Base-by-base conservation (phyloP, 495 filamentous ascomycete genomes). In the Acidomyces sp. region DNA sequence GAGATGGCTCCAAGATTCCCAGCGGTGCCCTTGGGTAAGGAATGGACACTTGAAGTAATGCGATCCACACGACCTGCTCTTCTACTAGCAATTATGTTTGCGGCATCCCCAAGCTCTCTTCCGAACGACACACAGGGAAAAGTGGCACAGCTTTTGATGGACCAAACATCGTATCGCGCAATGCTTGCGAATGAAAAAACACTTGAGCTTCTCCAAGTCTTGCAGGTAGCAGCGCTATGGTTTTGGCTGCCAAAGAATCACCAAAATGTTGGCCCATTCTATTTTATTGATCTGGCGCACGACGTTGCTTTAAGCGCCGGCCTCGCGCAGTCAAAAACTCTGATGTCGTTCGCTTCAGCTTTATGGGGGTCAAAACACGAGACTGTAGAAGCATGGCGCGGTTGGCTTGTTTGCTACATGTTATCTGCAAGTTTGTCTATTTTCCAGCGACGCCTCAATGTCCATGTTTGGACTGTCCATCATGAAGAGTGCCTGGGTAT, bases 201-300 rank as follows among this genome's bases (percentile, higher is more conserved):
- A 3, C 3, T 42, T 16, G 38, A 41, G 13, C 21, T 48, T 25
- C 21, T 48, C 3, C 45, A 48, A 19, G 45, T 39, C 16, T 20
- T 48, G 2, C 37, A 28, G 22, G 11, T 48, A 4, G 18, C 18
- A 1, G 12, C 15, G 11, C 6, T 35, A n/a, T 48, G 45, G 45
- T 48, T 29, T 19, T 25, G 39, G 1, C 15, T 34, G n/a, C 38
- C 38, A 1, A 41, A 37, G 18, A 6, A 28, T 16, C 38, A 42
- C 18, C 20, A 25, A n/a, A 10, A 27, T 17, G 3, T 48, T 19
- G 29, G 21, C 9, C 16, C 22, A 3, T 48, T 13, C 29, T 21
- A 48, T 10, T 17, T 48, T 9, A 23, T 37, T 10, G 5, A 41
- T 16, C 9, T 36, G 6, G 18, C 37, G 2, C 25, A n/a, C 4